A percentile compares a stretch with the other conserved stretches of the same genome.
phyloP scores from a whole-genome alignment of 768 basidiomycete species.

The Pleurotus tuber-regium region DNA sequence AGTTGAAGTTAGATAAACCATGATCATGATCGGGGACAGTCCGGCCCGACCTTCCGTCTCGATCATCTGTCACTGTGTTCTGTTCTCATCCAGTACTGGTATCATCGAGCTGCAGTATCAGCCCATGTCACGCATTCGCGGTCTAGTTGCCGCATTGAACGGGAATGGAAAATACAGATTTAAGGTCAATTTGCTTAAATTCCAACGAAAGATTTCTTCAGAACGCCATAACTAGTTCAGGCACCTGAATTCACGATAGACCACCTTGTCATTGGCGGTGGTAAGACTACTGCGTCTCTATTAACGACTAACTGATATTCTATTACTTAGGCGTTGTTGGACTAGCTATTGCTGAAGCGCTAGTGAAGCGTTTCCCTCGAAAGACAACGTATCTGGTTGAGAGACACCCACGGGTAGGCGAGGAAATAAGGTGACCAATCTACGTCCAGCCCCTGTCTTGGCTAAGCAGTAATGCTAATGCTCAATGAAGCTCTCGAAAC shows the following conservation, averaged over 20 bases:
- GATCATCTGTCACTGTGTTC: background rate
- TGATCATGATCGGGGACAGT: background rate
- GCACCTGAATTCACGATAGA: constrained; percentile 74
- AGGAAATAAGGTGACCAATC: constrained; percentile 73
- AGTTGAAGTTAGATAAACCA: background rate
- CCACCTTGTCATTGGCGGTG: constrained; percentile 87
- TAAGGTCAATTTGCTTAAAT: constrained; percentile 43
- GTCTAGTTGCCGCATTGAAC: constrained; percentile 62
- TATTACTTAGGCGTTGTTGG: constrained; percentile 67
- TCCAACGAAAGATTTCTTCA: background rate
- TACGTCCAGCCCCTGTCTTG: background rate
- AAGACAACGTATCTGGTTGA: constrained; percentile 83
- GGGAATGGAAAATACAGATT: constrained; percentile 54
- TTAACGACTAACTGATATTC: background rate
- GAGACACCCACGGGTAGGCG: constrained; percentile 68
- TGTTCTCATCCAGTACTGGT: too few species aligned
- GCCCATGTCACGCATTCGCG: constrained; percentile 35
- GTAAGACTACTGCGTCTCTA: constrained; percentile 30
- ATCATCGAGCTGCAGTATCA: too few species aligned
- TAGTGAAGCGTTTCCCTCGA: constrained; percentile 59
- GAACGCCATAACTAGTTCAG: constrained; percentile 26
- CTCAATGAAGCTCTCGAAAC: constrained; percentile 70
- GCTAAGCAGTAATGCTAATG: background rate
- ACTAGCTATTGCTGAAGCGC: constrained; percentile 76
- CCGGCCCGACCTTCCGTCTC: background rate